These are phyloP conservation scores for Mimosa pudica DNA, from an alignment of 306 rosid species.

Conservation along the genomic window DNA sequence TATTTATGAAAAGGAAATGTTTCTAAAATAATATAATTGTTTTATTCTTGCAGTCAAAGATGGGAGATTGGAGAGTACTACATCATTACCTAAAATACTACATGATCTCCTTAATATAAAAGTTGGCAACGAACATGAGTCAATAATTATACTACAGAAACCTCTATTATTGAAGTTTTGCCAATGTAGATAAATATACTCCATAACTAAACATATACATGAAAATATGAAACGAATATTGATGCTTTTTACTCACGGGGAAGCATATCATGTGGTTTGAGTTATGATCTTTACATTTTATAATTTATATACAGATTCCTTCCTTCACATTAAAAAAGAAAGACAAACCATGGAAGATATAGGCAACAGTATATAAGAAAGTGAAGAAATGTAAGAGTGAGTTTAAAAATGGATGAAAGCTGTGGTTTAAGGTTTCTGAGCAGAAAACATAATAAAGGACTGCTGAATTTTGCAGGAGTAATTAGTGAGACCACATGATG, in stretches of 20 bases:
- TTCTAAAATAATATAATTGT: not conserved
- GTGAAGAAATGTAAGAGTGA: slow-evolving; percentile 9
- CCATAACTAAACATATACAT: not conserved
- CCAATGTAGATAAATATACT: not conserved
- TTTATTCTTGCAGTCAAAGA: not conserved
- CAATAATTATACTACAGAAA: no score
- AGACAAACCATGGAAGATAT: not conserved
- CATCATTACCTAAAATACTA: not conserved
- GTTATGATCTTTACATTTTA: slow-evolving; percentile 37
- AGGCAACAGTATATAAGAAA: not conserved
- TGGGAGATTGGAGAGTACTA: not conserved
- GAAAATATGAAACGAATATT: not conserved
- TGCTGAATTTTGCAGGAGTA: slow-evolving; percentile 65
- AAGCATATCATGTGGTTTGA: not conserved
- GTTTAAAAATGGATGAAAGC: slow-evolving; percentile 37
- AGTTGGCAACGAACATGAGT: no score
- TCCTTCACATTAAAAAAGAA: slow-evolving; percentile 26
- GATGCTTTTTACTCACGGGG: not conserved
- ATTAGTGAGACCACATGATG: slow-evolving; percentile 66
- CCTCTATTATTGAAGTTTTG: no score
- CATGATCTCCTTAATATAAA: not conserved
- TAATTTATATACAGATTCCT: slow-evolving; percentile 30
- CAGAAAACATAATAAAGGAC: slow-evolving; percentile 74
- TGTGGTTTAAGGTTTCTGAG: slow-evolving; percentile 58
- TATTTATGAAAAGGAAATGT: not conserved